These are phyloP conservation scores for Stipa capillata DNA, from an alignment of 176 grass and related monocot species.

Conservation along the genomic window DNA sequence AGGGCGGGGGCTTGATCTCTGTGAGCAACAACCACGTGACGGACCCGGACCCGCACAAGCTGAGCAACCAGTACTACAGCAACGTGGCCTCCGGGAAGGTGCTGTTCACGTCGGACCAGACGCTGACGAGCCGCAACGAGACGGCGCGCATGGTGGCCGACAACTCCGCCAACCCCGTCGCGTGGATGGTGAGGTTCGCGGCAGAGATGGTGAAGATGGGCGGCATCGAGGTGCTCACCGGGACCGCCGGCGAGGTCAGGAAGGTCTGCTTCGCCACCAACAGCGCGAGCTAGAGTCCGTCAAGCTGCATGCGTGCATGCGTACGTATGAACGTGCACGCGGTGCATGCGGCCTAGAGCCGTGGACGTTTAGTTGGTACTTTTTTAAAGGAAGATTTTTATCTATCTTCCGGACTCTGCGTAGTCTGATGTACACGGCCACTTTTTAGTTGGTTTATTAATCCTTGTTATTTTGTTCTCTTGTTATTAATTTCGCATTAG, in stretches of 20 bases:
- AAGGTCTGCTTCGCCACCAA: conserved; percentile 31
- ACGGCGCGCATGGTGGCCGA: conserved; percentile 15
- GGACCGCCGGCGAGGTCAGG: conserved; percentile 37
- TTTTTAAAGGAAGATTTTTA: too few relatives aligned
- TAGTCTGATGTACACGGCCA: too few relatives aligned
- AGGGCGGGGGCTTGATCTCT: background rate
- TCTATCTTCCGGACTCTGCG: too few relatives aligned
- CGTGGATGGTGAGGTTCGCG: conserved; percentile 30
- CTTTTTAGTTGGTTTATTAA: too few relatives aligned
- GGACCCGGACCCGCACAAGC: background rate
- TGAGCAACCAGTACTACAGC: conserved; percentile 31
- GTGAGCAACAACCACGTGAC: conserved; percentile 22
- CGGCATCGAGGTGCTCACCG: conserved; percentile 26
- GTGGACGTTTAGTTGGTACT: background rate
- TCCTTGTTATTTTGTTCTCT: too few relatives aligned
- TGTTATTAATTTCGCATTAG: too few relatives aligned
- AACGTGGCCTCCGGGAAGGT: conserved; percentile 18
- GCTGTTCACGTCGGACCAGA: conserved; percentile 46
- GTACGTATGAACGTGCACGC: too few relatives aligned
- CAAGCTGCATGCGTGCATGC: background rate
- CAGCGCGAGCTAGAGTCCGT: background rate
- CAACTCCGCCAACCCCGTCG: background rate
- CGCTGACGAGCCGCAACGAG: background rate
- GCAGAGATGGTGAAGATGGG: conserved; percentile 51
- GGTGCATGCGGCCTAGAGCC: too few relatives aligned